Evolutionary conservation across 2,329 filamentous ascomycete species (phyloP).

Genomic region (Allantophomopsis lycopodina): DNA sequence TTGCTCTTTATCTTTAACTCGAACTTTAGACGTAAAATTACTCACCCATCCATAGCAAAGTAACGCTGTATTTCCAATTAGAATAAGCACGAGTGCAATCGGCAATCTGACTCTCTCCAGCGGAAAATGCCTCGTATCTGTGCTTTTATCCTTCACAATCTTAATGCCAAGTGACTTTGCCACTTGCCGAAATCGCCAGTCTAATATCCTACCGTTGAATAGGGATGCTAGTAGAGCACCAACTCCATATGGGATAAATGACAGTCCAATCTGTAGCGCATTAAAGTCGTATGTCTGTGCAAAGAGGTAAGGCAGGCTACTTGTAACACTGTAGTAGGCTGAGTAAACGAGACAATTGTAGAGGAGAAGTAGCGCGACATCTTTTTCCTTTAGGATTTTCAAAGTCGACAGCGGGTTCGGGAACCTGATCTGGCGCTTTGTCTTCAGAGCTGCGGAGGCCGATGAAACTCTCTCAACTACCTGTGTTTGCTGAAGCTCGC

Average conservation of each 20-base stretch:
- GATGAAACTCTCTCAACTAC: not conserved
- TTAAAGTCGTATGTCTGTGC: constrained; percentile 3
- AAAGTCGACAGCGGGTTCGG: constrained; percentile 17
- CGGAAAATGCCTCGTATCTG: not conserved
- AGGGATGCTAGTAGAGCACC: constrained; percentile 28
- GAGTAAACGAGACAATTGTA: constrained; percentile 1
- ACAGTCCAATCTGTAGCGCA: constrained; percentile 3
- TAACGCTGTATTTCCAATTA: no score
- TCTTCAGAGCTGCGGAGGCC: constrained; percentile 1
- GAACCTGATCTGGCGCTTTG: constrained; percentile 4
- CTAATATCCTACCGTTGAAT: constrained; percentile 37
- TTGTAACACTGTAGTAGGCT: constrained; percentile 1
- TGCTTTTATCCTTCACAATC: no score
- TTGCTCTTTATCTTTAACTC: no score
- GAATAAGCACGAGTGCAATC: not conserved
- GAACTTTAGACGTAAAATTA: no score
- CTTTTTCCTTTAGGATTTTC: constrained; percentile 1
- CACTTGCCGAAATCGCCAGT: constrained; percentile 45
- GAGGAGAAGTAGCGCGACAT: constrained; percentile 1
- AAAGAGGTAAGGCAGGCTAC: constrained; percentile 2
- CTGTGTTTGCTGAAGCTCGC: not conserved
- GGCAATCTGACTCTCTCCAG: constrained; percentile 4
- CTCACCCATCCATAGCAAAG: no score
- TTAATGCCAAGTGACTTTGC: no score
- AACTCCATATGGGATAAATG: constrained; percentile 23